phyloP scores from a whole-genome alignment of 2,329 filamentous ascomycete genomes.

The Metarhizium sp. region DNA sequence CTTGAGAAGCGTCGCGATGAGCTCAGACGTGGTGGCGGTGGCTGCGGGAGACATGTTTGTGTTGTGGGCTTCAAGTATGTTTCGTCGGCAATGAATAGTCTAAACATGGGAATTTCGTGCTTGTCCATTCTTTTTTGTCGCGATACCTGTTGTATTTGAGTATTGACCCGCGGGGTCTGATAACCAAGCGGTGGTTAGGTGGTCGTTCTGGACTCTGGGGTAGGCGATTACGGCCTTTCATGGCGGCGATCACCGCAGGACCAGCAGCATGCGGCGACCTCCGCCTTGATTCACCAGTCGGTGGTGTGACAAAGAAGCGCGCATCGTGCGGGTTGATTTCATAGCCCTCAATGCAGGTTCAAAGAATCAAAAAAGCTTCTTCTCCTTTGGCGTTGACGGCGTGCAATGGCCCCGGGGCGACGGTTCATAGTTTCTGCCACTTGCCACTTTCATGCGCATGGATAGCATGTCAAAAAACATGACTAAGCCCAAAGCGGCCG shows the following conservation, averaged over 20 bases:
- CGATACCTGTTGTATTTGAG: too few relatives aligned
- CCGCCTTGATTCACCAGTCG: background rate
- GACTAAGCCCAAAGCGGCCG: slow-evolving; percentile 1
- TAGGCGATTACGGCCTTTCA: background rate
- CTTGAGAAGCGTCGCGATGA: slow-evolving; percentile 31
- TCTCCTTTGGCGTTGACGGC: background rate
- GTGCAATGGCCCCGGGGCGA: too few relatives aligned
- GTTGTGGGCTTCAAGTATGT: too few relatives aligned
- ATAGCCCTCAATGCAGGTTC: background rate
- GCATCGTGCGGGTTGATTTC: background rate
- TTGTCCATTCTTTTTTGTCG: too few relatives aligned
- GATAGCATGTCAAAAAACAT: background rate
- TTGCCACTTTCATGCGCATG: background rate
- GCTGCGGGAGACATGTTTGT: background rate
- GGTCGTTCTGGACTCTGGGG: too few relatives aligned
- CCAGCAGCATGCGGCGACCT: background rate
- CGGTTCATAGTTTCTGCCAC: background rate
- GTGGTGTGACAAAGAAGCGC: background rate
- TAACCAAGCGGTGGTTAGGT: too few relatives aligned
- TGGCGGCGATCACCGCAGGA: slow-evolving; percentile 3
- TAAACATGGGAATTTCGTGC: too few relatives aligned
- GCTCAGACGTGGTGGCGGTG: slow-evolving; percentile 1
- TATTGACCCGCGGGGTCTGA: too few relatives aligned
- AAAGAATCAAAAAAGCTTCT: background rate
- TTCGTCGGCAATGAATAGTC: too few relatives aligned